phyloP scores from a whole-genome alignment of 805 yeast genomes.

The Kluyveromyces nonfermentans region DNA sequence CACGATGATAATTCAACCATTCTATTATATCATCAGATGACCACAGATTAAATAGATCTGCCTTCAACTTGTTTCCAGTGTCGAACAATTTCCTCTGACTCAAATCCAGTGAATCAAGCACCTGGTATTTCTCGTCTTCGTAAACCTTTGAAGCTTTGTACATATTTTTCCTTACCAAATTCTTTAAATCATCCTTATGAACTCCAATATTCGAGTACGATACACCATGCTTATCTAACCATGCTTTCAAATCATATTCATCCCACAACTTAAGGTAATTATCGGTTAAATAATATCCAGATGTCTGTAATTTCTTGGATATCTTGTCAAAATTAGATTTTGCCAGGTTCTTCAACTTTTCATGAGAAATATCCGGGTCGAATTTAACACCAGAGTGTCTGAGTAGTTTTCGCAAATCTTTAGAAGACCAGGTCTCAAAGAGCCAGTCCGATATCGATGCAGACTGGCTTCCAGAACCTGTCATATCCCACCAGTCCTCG shows the following conservation, averaged over 20 bases:
- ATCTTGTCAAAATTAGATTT: conserved; percentile 34
- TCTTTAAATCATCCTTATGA: conserved; percentile 38
- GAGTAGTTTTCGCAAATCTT: conserved; percentile 28
- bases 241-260: conserved; percentile 36
- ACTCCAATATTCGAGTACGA: conserved; percentile 30
- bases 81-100: conserved; percentile 31
- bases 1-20: conserved; percentile 43
- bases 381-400: conserved; percentile 26
- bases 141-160: conserved; percentile 34
- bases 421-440: conserved; percentile 38
- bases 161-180: conserved; percentile 36
- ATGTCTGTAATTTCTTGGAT: conserved; percentile 28
- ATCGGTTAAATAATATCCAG: conserved; percentile 41
- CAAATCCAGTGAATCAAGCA: conserved; percentile 34
- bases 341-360: conserved; percentile 35
- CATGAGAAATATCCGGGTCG: conserved; percentile 25
- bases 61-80: conserved; percentile 33
- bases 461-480: conserved; percentile 1
- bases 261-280: conserved; percentile 50
- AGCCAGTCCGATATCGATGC: conserved; percentile 34
- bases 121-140: conserved; percentile 31
- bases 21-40: conserved; percentile 42
- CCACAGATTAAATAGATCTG: conserved; percentile 43
- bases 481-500: conserved; percentile 2
- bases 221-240: conserved; percentile 41